Evolutionary conservation across 75 land plant genomes (phyloP), one percentile per base, ranked within the genome.

Genomic region (Cunninghamia lanceolata): DNA sequence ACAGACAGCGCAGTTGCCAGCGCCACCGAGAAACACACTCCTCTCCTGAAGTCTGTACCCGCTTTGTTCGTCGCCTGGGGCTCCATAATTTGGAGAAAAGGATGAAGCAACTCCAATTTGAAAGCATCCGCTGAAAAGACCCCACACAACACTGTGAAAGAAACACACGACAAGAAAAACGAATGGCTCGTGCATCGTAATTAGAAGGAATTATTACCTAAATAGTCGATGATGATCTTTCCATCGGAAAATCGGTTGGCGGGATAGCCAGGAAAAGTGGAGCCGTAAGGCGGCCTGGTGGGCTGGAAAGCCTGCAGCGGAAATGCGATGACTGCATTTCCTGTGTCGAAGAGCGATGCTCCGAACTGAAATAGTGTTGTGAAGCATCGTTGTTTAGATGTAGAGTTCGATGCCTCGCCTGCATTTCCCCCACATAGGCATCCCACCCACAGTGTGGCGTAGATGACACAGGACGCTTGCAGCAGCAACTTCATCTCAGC

Each of bases 301-400:
- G 39, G 17, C 15, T 36, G 36, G 38, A 14, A 36, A 36, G 77
- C 39, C 6, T 11, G 38, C 35, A 14, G 39, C 6, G 77, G 77
- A 32, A 75, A 75, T 2, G 77, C 77, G 3, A 34, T 35, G 36
- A 32, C 77, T 10, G 77, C 77, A 17, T 75, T 75, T 13, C 77
- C 77, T 3, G 77, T 75, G 17, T 76, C 79, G 14, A 34, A 76
- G 16, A 76, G 43, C 10, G 79, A 76, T 4, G 32, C 79, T 38
- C 79, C 79, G 19, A 76, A 76, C 42, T 76, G 79, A 34, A 76
- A 76, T 32, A 71, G 32, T 71, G 75, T 71, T 14, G 32, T 71
- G 75, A 32, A 71, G 35, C 75, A 71, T 10, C 14, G 54, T 52
- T 11, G 15, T 52, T 52, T 52, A 52, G 54, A 52, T 13, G 54